Evolutionary conservation across 768 basidiomycete species (phyloP).

Genomic region (Butyriboletus loyo): DNA sequence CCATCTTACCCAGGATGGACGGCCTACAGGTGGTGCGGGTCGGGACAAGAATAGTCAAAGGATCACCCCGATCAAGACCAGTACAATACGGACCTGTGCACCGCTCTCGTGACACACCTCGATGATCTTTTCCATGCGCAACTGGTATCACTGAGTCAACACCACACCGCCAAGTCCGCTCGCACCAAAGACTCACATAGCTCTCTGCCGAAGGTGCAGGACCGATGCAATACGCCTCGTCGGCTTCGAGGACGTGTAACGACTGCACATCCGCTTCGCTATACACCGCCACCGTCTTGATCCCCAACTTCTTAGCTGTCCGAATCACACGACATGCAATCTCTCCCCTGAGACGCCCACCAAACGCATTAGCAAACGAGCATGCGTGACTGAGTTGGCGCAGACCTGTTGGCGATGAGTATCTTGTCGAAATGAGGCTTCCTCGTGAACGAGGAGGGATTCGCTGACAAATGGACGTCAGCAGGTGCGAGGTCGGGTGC

Average conservation of each 20-base stretch:
- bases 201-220: conserved; percentile 87
- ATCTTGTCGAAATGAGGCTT: conserved; percentile 84
- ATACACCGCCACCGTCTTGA: conserved; percentile 90
- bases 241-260: conserved; percentile 81
- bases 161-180: background rate
- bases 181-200: conserved; percentile 58
- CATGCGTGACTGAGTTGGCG: background rate
- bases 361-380: background rate
- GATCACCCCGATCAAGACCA: background rate
- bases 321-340: conserved; percentile 95
- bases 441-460: conserved; percentile 8
- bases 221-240: conserved; percentile 91
- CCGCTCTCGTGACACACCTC: conserved; percentile 77
- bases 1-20: conserved; percentile 80
- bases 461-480: conserved; percentile 1
- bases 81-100: conserved; percentile 61
- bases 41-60: background rate
- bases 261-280: conserved; percentile 82
- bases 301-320: conserved; percentile 82
- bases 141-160: conserved; percentile 39
- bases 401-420: conserved; percentile 80
- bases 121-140: conserved; percentile 85
- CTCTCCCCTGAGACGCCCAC: conserved; percentile 62
- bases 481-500: background rate
- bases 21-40: conserved; percentile 49